Conservation (phyloP, 768 basidiomycete species). For the Lactarius quietus region DNA sequence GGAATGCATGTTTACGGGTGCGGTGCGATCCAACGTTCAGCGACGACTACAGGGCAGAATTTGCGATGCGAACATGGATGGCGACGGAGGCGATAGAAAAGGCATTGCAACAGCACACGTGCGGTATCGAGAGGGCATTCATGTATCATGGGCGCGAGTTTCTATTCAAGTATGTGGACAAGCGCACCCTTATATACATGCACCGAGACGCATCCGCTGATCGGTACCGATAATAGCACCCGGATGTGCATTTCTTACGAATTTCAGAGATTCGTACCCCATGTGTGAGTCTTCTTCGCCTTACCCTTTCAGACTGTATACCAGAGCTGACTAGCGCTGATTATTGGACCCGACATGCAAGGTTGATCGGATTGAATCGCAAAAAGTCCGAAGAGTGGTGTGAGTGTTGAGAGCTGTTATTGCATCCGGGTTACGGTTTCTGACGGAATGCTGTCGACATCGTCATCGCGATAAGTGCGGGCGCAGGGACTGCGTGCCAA, state of each 20-base stretch:
- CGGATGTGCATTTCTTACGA: slow-evolving; percentile 70
- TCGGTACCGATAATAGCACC: slow-evolving; percentile 41
- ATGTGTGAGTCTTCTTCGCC: slow-evolving; percentile 52
- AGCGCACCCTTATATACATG: slow-evolving; percentile 2
- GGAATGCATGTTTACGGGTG: slow-evolving; percentile 69
- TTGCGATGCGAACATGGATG: slow-evolving; percentile 65
- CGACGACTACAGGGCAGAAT: slow-evolving; percentile 54
- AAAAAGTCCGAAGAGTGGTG: slow-evolving; percentile 65
- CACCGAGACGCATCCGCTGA: slow-evolving; percentile 12
- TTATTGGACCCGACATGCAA: slow-evolving; percentile 30
- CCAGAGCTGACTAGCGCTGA: neutral
- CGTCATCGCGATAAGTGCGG: slow-evolving; percentile 10
- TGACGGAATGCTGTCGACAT: neutral
- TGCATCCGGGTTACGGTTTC: slow-evolving; percentile 17
- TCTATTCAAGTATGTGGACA: slow-evolving; percentile 63
- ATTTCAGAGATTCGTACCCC: slow-evolving; percentile 60
- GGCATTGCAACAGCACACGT: slow-evolving; percentile 60
- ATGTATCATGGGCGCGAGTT: slow-evolving; percentile 70
- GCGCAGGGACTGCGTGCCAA: slow-evolving; percentile 40
- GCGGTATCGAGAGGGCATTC: slow-evolving; percentile 61
- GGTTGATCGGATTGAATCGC: slow-evolving; percentile 34
- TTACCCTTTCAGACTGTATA: too few relatives aligned
- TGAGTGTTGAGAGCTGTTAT: slow-evolving; percentile 35
- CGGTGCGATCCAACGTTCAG: slow-evolving; percentile 40
- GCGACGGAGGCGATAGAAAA: slow-evolving; percentile 65